These are phyloP conservation scores for Vicia faba DNA, from an alignment of 306 rosid genomes.

Conservation along the genomic window DNA sequence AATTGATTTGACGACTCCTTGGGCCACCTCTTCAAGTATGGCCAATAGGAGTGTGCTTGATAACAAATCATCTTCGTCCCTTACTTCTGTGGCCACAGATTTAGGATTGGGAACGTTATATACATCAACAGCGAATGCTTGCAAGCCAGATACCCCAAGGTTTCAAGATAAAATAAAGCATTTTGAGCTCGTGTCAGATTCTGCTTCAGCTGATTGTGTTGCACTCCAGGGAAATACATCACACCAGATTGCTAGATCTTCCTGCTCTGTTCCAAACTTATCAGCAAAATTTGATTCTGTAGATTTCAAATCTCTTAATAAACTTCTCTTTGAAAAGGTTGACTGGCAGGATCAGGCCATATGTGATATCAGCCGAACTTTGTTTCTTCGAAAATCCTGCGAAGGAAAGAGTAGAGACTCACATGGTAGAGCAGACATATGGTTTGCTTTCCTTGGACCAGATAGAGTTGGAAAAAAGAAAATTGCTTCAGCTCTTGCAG, in stretches of 20 bases:
- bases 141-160: conserved; percentile 43
- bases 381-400: conserved; percentile 53
- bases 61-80: conserved; percentile 42
- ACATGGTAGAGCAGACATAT: conserved; percentile 58
- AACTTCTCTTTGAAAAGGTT: conserved; percentile 56
- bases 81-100: conserved; percentile 74
- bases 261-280: conserved; percentile 45
- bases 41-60: conserved; percentile 43
- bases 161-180: conserved; percentile 37
- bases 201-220: conserved; percentile 50
- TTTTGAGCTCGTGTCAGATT: conserved; percentile 45
- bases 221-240: conserved; percentile 38
- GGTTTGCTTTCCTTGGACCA: conserved; percentile 83
- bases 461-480: conserved; percentile 79
- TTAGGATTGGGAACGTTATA: conserved; percentile 84
- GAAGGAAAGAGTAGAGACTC: conserved; percentile 51
- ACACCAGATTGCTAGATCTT: conserved; percentile 39
- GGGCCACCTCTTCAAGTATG: conserved; percentile 33
- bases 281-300: conserved; percentile 49
- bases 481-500: conserved; percentile 71
- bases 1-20: conserved; percentile 42
- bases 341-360: conserved; percentile 85
- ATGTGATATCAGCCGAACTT: conserved; percentile 52
- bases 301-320: conserved; percentile 69
- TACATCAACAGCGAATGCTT: conserved; percentile 52